Evolutionary conservation across 768 basidiomycete species (phyloP), one percentile per base, ranked within the genome.

Genomic region (Boletellus emodensis): DNA sequence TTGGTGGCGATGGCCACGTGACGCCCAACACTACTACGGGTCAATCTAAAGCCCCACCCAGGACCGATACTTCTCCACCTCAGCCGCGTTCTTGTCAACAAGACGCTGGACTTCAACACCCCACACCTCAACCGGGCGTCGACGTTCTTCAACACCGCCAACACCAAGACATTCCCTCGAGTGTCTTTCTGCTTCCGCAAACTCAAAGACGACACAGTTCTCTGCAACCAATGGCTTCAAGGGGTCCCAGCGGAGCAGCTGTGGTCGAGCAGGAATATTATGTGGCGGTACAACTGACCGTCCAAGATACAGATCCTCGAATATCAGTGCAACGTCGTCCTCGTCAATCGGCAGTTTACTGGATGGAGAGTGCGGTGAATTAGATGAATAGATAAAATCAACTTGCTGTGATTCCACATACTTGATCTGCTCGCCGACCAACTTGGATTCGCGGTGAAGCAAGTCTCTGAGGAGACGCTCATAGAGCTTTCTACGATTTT

Each of bases 141-240:
- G 63, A 46, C 51, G 44, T 33, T 45, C 54, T 28, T 28, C 44
- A 10, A 17, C 35, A 44, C 47, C 41, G 28, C 52, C 56, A 2
- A 52, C 28, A 32, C 56, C 56, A 38, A 62, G 73, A 39, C 79
- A 81, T 34, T 74, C 74, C 49, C 66, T 69, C 34, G 74, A 63
- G 64, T 93, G 92, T 49, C 73, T 76, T 61, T 84, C 83, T 0
- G 83, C 88, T 48, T 96, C 90, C 44, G 73, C 75, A 48, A 76
- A 67, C 49, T 92, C 90, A 70, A 97, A 83, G 3, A 93, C 84
- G 11, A 94, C 90, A 49, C 87, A 82, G 64, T 98, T 98, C 35
- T 88, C 84, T n/a, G 80, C 71, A 22, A 76, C 72, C 18, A 98
- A 63, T 3, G 85, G 84, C 34, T 68, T 68, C 3, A 64, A 64